These are phyloP conservation scores for Calonectria naviculata DNA, from an alignment of 2,329 filamentous ascomycete genomes.

Conservation along the genomic window DNA sequence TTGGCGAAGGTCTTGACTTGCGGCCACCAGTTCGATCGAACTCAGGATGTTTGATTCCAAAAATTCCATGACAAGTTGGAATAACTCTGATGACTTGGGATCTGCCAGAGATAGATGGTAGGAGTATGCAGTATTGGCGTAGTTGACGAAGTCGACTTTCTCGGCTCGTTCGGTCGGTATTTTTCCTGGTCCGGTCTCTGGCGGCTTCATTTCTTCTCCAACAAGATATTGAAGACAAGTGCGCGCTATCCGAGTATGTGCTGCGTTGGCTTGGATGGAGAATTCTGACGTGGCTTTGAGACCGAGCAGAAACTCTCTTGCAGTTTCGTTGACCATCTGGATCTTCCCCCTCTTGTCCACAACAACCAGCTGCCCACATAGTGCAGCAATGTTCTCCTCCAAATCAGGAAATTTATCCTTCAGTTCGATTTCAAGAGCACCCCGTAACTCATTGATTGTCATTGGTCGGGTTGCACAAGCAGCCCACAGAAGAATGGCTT, in stretches of 20 bases:
- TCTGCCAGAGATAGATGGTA: conserved; percentile 46
- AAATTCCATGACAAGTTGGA: conserved; percentile 42
- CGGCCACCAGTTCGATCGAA: conserved; percentile 47
- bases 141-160: conserved; percentile 26
- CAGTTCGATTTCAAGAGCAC: conserved; percentile 48
- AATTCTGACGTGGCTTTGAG: conserved; percentile 43
- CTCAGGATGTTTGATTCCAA: conserved; percentile 47
- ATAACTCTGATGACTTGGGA: conserved; percentile 27
- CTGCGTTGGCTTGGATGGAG: conserved; percentile 37
- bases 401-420: conserved; percentile 42
- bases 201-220: conserved; percentile 48
- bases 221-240: conserved; percentile 48
- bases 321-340: conserved; percentile 52
- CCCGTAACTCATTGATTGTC: conserved; percentile 45
- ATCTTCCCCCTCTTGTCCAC: conserved; percentile 46
- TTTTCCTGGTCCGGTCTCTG: conserved; percentile 26
- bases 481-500: conserved; percentile 50
- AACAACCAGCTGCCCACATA: conserved; percentile 50
- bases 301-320: conserved; percentile 44
- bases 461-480: conserved; percentile 47
- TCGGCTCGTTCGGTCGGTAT: background rate
- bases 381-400: conserved; percentile 37
- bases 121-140: conserved; percentile 46
- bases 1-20: conserved; percentile 20
- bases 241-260: conserved; percentile 47